phyloP scores from a whole-genome alignment of 306 rosid genomes.

The Vigna unguiculata region DNA sequence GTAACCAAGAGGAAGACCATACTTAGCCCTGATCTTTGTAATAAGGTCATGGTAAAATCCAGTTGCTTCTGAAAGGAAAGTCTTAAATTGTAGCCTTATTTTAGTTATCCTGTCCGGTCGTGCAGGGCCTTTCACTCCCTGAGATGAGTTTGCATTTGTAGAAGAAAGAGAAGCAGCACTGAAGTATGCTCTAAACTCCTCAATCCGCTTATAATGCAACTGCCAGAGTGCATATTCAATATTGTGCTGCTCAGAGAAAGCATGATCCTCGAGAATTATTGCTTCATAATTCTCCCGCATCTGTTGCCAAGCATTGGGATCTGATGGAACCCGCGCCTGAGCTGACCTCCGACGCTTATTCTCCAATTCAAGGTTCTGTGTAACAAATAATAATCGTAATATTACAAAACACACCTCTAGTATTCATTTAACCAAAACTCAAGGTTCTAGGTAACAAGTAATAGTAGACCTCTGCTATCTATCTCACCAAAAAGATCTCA shows the following conservation, averaged over 20 bases:
- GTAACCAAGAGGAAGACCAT: conserved; percentile 87
- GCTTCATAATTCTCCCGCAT: conserved; percentile 94
- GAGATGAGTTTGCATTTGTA: conserved; percentile 69
- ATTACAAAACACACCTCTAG: conserved; percentile 14
- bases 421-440: neutral
- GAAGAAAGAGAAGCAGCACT: conserved; percentile 64
- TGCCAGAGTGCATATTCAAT: conserved; percentile 91
- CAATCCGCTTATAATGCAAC: conserved; percentile 92
- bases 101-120: conserved; percentile 81
- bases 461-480: neutral
- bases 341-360: conserved; percentile 78
- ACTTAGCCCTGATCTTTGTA: conserved; percentile 79
- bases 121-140: conserved; percentile 64
- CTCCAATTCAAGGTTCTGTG: conserved; percentile 81
- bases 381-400: conserved; percentile 21
- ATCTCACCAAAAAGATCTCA: neutral
- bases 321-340: conserved; percentile 89
- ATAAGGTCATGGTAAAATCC: conserved; percentile 96
- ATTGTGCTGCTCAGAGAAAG: conserved; percentile 79
- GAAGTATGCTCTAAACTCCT: conserved; percentile 80
- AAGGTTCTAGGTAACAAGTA: conserved; percentile 55
- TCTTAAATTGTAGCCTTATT: conserved; percentile 86
- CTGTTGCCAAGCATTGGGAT: conserved; percentile 96
- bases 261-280: conserved; percentile 89
- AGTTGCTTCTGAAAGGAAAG: conserved; percentile 92